Conservation (phyloP, 805 yeast species). For the Hagleromyces aurorensis region DNA sequence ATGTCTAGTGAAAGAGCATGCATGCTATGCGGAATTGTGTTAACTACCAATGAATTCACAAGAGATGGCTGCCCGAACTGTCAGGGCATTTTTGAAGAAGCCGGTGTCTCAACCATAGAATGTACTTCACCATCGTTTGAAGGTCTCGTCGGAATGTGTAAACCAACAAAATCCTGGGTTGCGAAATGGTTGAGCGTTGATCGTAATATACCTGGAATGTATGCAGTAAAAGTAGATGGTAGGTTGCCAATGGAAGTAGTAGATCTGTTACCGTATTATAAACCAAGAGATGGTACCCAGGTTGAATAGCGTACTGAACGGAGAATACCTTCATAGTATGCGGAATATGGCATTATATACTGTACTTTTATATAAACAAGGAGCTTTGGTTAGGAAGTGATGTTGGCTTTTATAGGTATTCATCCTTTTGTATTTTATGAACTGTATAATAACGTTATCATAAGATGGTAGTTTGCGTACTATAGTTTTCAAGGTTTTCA, state of each 20-base stretch:
- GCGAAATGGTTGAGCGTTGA: conserved; percentile 93
- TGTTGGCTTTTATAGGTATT: too few relatives aligned
- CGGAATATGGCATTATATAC: too few relatives aligned
- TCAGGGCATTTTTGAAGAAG: conserved; percentile 76
- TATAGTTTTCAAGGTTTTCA: too few relatives aligned
- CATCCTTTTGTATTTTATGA: too few relatives aligned
- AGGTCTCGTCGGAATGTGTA: conserved; percentile 86
- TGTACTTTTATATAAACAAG: too few relatives aligned
- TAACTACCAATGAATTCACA: conserved; percentile 68
- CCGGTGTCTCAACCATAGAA: conserved; percentile 79
- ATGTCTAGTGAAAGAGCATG: conserved; percentile 73
- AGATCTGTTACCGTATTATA: conserved; percentile 64
- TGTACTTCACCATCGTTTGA: conserved; percentile 96
- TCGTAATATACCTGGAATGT: conserved; percentile 78
- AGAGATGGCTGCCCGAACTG: conserved; percentile 94
- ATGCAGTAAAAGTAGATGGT: conserved; percentile 91
- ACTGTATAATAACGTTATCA: too few relatives aligned
- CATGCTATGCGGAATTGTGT: conserved; percentile 92
- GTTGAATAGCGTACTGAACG: conserved; percentile 36
- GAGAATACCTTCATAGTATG: conserved; percentile 1
- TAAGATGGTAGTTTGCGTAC: too few relatives aligned
- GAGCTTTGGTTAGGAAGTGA: too few relatives aligned
- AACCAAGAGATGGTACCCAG: conserved; percentile 93
- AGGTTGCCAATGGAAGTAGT: conserved; percentile 82
- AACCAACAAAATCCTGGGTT: conserved; percentile 85